phyloP scores from a whole-genome alignment of 176 grass and related monocot genomes.

The Lolium multiflorum region DNA sequence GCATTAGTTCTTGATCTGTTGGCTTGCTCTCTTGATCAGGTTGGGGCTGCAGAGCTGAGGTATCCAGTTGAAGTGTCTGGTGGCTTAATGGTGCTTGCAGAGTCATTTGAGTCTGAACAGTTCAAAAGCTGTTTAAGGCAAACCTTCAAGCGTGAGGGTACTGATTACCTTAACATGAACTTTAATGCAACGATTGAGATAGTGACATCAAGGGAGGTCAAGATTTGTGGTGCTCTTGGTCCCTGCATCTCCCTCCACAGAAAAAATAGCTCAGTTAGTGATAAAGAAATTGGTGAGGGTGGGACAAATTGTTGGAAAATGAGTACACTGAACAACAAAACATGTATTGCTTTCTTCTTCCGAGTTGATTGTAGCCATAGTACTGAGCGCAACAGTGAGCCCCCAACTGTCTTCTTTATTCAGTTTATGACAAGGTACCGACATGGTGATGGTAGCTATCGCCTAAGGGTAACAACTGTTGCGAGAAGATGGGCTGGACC shows the following conservation, averaged over 20 bases:
- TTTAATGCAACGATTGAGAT: constrained; percentile 85
- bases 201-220: constrained; percentile 91
- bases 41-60: constrained; percentile 85
- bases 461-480: constrained; percentile 86
- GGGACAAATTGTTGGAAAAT: constrained; percentile 89
- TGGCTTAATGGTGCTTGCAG: constrained; percentile 77
- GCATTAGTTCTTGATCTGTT: constrained; percentile 90
- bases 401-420: constrained; percentile 90
- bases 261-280: constrained; percentile 80
- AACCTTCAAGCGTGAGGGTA: constrained; percentile 70
- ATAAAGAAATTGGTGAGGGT: constrained; percentile 90
- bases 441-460: constrained; percentile 76
- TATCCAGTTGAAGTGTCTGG: constrained; percentile 89
- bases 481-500: constrained; percentile 90
- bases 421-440: constrained; percentile 96
- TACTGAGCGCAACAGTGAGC: constrained; percentile 70
- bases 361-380: constrained; percentile 65
- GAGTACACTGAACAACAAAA: constrained; percentile 79
- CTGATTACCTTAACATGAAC: constrained; percentile 81
- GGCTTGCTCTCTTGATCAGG: constrained; percentile 95
- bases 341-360: constrained; percentile 91
- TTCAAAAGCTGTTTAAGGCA: constrained; percentile 85
- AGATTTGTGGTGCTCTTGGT: constrained; percentile 96
- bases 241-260: constrained; percentile 75
- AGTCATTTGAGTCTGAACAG: constrained; percentile 89